Evolutionary conservation across 768 basidiomycete genomes (phyloP), one percentile per base, ranked within the genome.

Genomic region (Psilocybe cubensis): DNA sequence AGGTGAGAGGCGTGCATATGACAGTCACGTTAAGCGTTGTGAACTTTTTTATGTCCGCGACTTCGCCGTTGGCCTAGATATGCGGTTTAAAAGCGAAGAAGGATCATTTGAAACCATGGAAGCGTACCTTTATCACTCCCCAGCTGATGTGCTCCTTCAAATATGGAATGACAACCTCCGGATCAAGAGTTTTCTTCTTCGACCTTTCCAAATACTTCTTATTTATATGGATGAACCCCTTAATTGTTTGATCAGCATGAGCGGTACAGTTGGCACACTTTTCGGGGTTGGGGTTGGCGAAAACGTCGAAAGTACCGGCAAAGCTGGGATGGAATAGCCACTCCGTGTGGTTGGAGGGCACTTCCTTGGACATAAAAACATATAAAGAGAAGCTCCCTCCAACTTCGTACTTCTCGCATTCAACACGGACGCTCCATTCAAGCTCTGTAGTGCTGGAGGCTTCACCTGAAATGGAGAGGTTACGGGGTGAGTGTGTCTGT

Each of bases 201-300:
- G 69, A 69, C 24, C 65, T 66, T 4, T 67, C 55, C 2, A 61
- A 58, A 35, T 82, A 70, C 1, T 62, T 71, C 0, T 69, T 56
- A 38, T 77, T 76, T 27, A 83, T 67, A 58, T 77, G 79, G 4
- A 82, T 74, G 64, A 78, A 81, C 3, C 79, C 79, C 62, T 80
- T 78, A 21, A 68, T 63, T 18, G 72, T 59, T 17, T 72, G 35
- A 43, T 74, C 68, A 6, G 43, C 57, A 40, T 75, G 68, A 66
- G 40, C 60, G 47, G 53, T 49, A 49, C 62, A 63, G 31, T 80
- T 80, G n/a, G 66, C 74, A 58, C 81, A 81, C 6, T 67, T 66
- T 6, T 67, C 71, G 11, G 68, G 65, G 5, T 56, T 57, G 35
- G 63, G 69, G 35, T 68, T 69, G n/a, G 76, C 79, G 61, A 83